These are phyloP conservation scores for Malassezia nana DNA, from an alignment of 1,284 basidiomycete species.

Conservation along the genomic window DNA sequence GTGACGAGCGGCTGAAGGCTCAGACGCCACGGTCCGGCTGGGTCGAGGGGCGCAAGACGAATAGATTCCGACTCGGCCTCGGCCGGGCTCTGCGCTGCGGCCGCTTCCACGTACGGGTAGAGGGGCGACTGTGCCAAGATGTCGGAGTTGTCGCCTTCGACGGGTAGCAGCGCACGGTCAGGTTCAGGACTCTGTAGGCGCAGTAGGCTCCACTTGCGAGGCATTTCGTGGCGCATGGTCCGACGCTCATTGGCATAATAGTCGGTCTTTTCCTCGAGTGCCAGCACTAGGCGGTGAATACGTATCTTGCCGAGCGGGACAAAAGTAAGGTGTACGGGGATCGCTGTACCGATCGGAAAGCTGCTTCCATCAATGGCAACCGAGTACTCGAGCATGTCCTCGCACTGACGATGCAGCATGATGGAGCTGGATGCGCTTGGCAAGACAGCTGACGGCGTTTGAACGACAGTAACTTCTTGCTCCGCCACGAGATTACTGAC, in stretches of 20 bases:
- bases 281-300: conserved; percentile 64
- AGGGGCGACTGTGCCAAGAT: conserved; percentile 51
- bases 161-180: conserved; percentile 59
- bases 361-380: conserved; percentile 66
- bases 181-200: conserved; percentile 55
- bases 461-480: conserved; percentile 67
- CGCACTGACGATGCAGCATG: conserved; percentile 83
- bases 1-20: conserved; percentile 43
- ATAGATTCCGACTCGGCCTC: conserved; percentile 39
- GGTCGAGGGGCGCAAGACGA: conserved; percentile 52
- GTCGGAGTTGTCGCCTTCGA: conserved; percentile 53
- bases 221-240: conserved; percentile 66
- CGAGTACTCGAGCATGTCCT: conserved; percentile 70
- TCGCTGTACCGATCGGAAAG: conserved; percentile 60
- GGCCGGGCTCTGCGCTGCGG: conserved; percentile 25
- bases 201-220: conserved; percentile 61
- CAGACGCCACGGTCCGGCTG: conserved; percentile 56
- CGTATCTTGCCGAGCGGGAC: conserved; percentile 74
- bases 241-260: conserved; percentile 51
- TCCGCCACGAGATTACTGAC: conserved; percentile 63
- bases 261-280: conserved; percentile 64
- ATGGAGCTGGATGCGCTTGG: conserved; percentile 68
- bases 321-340: conserved; percentile 71
- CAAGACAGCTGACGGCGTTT: conserved; percentile 56
- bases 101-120: conserved; percentile 37